Conservation (phyloP, 495 filamentous ascomycete genomes). For the Penicillium taxi region DNA sequence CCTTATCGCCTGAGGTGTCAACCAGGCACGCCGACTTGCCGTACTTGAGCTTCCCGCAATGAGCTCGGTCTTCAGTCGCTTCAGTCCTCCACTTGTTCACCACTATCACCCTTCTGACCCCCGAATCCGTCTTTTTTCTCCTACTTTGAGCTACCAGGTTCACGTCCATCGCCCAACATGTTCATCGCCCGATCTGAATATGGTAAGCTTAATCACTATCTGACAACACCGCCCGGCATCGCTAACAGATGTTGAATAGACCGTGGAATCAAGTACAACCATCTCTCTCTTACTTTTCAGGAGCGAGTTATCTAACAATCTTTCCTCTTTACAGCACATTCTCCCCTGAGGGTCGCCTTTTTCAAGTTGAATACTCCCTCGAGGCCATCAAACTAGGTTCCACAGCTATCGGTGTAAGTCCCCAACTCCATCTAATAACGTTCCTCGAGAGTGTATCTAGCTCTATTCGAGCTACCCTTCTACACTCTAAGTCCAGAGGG, state of each 20-base stretch:
- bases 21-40: constrained; percentile 39
- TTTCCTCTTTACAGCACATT: constrained; percentile 69
- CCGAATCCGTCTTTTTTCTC: background rate
- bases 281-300: background rate
- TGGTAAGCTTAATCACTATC: constrained; percentile 52
- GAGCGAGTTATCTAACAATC: constrained; percentile 21
- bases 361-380: constrained; percentile 99
- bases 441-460: constrained; percentile 1
- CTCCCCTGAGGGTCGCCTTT: constrained; percentile 98
- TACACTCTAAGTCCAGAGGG: background rate
- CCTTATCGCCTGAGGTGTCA: constrained; percentile 23
- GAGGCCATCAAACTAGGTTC: constrained; percentile 99
- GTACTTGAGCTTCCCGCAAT: constrained; percentile 30
- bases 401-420: constrained; percentile 85
- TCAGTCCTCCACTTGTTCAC: constrained; percentile 10
- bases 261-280: constrained; percentile 92
- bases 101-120: constrained; percentile 6
- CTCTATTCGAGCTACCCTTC: background rate
- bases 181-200: constrained; percentile 99
- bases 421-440: constrained; percentile 3
- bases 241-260: constrained; percentile 50
- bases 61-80: constrained; percentile 26
- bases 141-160: constrained; percentile 6
- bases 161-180: constrained; percentile 53
- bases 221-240: constrained; percentile 20